Percentiles rank a stretch among this genome's conserved stretches.
These are phyloP conservation scores for Myrica gale DNA, from an alignment of 306 rosid species.

Conservation along the genomic window DNA sequence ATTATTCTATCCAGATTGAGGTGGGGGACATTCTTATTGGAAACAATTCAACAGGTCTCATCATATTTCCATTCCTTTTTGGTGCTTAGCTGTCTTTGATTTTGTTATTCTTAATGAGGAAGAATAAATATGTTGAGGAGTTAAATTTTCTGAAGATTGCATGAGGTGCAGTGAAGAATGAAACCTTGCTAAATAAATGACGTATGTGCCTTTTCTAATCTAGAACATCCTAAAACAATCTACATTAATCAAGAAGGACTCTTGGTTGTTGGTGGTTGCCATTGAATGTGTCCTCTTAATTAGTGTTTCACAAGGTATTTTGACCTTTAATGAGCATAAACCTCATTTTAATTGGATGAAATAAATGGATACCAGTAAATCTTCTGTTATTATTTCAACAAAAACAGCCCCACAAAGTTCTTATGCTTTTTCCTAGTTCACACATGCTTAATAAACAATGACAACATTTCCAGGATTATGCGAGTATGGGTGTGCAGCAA, in stretches of 20 bases:
- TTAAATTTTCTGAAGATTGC: background rate
- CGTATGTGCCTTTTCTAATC: background rate
- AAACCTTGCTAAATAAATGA: background rate
- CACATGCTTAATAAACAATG: background rate
- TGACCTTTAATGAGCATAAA: background rate
- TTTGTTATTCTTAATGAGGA: background rate
- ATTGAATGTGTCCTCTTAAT: background rate
- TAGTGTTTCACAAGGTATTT: background rate
- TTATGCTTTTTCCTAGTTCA: constrained; percentile 1
- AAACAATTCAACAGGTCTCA: constrained; percentile 58
- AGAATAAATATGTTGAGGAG: background rate
- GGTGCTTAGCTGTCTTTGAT: constrained; percentile 16
- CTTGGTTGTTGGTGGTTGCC: background rate
- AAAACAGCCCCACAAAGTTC: background rate
- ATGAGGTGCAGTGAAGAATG: background rate
- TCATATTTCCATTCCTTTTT: constrained; percentile 8
- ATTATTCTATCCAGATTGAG: constrained; percentile 48
- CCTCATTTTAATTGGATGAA: background rate
- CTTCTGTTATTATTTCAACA: background rate
- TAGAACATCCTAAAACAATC: constrained; percentile 6
- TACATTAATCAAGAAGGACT: background rate
- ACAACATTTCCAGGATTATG: constrained; percentile 53
- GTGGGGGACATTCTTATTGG: constrained; percentile 63
- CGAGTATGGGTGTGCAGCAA: constrained; percentile 53
- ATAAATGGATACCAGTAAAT: background rate